Conservation (phyloP, 805 yeast species). For the Candida glaebosa region DNA sequence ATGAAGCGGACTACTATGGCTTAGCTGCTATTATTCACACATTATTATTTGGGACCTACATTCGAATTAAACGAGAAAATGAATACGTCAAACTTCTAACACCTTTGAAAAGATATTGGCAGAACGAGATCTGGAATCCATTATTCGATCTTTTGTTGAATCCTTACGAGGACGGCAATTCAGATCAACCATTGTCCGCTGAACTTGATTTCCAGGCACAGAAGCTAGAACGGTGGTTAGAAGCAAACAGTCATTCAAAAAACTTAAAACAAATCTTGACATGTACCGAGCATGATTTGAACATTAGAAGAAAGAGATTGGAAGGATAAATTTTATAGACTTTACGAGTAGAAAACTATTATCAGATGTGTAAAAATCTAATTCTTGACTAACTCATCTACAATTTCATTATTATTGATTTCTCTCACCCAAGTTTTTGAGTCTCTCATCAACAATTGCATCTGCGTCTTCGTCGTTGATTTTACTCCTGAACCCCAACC, state of each 20-base stretch:
- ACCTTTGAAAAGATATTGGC: conserved; percentile 72
- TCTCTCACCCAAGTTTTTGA: conserved; percentile 13
- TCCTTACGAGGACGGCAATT: conserved; percentile 34
- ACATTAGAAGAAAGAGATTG: conserved; percentile 4
- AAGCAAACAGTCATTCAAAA: conserved; percentile 13
- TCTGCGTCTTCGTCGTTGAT: conserved; percentile 48
- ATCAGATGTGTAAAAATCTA: too few relatives aligned
- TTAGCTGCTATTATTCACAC: conserved; percentile 71
- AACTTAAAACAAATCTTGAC: conserved; percentile 28
- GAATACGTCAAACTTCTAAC: conserved; percentile 36
- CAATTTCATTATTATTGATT: too few relatives aligned
- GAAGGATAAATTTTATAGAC: conserved; percentile 2
- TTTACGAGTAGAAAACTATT: not conserved
- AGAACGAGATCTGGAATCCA: conserved; percentile 63
- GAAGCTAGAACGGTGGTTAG: conserved; percentile 43
- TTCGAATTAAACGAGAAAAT: conserved; percentile 38
- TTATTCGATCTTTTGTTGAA: conserved; percentile 65
- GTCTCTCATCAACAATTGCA: conserved; percentile 51
- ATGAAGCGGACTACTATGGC: conserved; percentile 81
- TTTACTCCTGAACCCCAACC: conserved; percentile 33
- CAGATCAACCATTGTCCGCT: conserved; percentile 38
- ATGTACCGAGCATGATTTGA: conserved; percentile 31
- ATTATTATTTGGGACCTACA: conserved; percentile 65
- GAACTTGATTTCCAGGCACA: conserved; percentile 30
- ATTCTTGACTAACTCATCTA: not conserved